phyloP scores from a whole-genome alignment of 208 protist genomes.

The Strigomonas oncopelti region DNA sequence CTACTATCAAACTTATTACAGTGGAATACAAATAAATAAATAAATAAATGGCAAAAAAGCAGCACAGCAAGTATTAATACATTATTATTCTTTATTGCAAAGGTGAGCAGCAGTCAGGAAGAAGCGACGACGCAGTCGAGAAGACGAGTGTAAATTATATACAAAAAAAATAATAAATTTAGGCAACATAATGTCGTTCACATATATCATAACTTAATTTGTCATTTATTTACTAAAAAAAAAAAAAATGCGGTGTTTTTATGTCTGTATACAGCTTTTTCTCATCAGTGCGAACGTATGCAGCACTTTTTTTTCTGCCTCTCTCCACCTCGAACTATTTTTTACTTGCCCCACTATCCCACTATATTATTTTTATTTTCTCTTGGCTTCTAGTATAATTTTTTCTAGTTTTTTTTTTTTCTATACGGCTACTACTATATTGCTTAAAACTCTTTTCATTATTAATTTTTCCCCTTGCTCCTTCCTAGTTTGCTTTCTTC shows the following conservation, averaged over 20 bases:
- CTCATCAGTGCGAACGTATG: no score
- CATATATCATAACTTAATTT: neutral
- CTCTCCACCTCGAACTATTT: no score
- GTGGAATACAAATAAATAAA: neutral
- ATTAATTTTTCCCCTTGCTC: neutral
- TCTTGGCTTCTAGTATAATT: no score
- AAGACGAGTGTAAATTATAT: no score
- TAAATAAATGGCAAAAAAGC: neutral
- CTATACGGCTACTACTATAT: constrained; percentile 1
- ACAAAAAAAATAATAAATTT: constrained; percentile 11
- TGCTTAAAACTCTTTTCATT: constrained; percentile 5
- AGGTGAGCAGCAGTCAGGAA: neutral
- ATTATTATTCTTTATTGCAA: neutral
- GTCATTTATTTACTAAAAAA: neutral
- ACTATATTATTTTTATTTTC: neutral
- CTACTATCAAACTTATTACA: neutral
- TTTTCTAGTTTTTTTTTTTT: constrained; percentile 16
- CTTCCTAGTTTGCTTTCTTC: constrained; percentile 5
- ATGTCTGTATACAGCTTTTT: neutral
- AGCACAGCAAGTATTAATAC: neutral
- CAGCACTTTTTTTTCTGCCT: no score
- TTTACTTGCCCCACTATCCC: no score
- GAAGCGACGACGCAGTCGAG: no score
- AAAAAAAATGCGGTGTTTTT: neutral
- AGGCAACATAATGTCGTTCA: neutral